Evolutionary conservation across 176 grass and related monocot species (phyloP).

Genomic region (Zoysia pacifica): DNA sequence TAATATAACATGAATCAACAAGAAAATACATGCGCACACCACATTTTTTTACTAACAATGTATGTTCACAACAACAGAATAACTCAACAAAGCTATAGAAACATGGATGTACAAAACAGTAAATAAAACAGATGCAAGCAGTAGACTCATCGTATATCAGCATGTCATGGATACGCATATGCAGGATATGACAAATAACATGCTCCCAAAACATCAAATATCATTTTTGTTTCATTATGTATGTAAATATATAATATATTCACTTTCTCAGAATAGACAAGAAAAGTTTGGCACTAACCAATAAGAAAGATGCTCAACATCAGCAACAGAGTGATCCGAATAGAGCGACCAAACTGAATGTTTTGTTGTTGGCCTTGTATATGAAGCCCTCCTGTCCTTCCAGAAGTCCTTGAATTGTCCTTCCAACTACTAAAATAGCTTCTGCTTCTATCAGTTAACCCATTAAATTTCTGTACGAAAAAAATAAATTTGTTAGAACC

Average conservation of each 20-base stretch:
- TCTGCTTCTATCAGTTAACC: constrained; percentile 56
- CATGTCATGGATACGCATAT: not conserved
- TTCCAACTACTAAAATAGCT: constrained; percentile 59
- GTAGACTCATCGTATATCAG: not conserved
- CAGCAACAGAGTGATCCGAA: constrained; percentile 71
- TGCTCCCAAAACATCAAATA: not conserved
- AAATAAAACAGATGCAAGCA: not conserved
- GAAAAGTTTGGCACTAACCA: constrained; percentile 59
- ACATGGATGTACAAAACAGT: not conserved
- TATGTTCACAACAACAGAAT: not conserved
- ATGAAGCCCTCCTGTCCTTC: constrained; percentile 45
- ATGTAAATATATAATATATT: not conserved
- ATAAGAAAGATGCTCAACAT: constrained; percentile 88
- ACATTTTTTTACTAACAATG: not conserved
- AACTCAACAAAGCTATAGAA: not conserved
- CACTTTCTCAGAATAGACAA: not conserved
- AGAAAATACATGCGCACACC: not conserved
- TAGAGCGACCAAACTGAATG: constrained; percentile 54
- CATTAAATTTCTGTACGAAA: constrained; percentile 55
- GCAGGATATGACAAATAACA: not conserved
- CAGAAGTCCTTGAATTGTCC: constrained; percentile 43
- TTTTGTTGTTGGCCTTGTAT: constrained; percentile 52
- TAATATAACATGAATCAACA: not conserved
- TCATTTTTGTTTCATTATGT: not conserved
- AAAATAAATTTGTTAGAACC: not conserved